Conservation (phyloP, 2,329 filamentous ascomycete genomes). For the Cercospora janseana region DNA sequence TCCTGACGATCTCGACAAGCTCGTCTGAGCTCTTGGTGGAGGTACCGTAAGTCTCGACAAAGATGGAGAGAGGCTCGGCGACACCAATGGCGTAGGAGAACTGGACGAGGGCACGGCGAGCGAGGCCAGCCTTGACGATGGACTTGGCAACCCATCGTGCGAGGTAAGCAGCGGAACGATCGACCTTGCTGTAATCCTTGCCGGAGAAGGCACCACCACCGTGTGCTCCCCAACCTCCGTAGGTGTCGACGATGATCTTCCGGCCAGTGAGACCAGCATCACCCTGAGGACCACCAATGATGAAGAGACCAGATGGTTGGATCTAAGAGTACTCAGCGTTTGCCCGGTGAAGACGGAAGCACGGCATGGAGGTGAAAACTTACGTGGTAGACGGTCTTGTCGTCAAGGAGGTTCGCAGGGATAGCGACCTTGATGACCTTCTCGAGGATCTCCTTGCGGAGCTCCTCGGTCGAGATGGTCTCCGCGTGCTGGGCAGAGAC, state of each 20-base stretch:
- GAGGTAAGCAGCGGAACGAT: slow-evolving; percentile 95
- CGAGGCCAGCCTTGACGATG: slow-evolving; percentile 81
- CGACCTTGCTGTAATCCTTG: slow-evolving; percentile 99
- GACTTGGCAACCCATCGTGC: slow-evolving; percentile 99
- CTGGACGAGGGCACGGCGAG: slow-evolving; percentile 91
- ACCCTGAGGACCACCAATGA: slow-evolving; percentile 98
- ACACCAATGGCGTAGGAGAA: slow-evolving; percentile 99
- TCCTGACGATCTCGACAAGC: slow-evolving; percentile 88
- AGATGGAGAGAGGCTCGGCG: slow-evolving; percentile 94
- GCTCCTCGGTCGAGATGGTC: slow-evolving; percentile 83
- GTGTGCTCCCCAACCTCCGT: slow-evolving; percentile 99
- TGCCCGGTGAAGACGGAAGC: not conserved
- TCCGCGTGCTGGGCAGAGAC: slow-evolving; percentile 92
- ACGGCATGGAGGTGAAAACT: slow-evolving; percentile 39
- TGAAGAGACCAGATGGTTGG: slow-evolving; percentile 96
- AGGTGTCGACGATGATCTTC: slow-evolving; percentile 99
- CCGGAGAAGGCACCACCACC: slow-evolving; percentile 99
- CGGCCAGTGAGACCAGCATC: slow-evolving; percentile 97
- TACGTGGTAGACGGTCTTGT: slow-evolving; percentile 92
- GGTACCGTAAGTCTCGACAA: slow-evolving; percentile 96
- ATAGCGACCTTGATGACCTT: slow-evolving; percentile 97
- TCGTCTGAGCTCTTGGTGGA: slow-evolving; percentile 85
- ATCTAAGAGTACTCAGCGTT: slow-evolving; percentile 53
- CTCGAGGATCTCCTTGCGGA: slow-evolving; percentile 92
- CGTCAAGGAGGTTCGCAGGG: slow-evolving; percentile 85